Conservation (phyloP, 345 rosid genomes). For the Garcia nutans region DNA sequence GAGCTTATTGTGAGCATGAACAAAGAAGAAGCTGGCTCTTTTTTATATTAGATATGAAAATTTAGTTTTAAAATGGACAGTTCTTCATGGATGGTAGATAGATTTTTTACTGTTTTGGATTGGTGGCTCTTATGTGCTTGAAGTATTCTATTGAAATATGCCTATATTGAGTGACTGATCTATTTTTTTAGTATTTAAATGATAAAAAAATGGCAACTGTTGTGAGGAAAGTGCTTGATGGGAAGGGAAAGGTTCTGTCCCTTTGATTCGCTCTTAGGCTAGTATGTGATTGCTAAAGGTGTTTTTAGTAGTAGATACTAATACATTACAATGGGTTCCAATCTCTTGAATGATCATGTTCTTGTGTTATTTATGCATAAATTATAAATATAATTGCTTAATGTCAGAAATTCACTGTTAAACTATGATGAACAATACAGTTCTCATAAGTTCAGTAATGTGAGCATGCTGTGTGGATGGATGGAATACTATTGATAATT, state of each 20-base stretch:
- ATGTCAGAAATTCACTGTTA: not conserved
- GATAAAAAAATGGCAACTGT: not conserved
- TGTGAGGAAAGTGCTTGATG: too few species aligned
- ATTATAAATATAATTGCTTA: not conserved
- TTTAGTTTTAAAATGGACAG: too few species aligned
- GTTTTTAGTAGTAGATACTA: not conserved
- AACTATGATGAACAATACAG: not conserved
- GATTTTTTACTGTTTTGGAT: not conserved
- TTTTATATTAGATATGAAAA: too few species aligned
- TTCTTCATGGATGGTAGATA: too few species aligned
- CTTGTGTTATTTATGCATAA: not conserved
- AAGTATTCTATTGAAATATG: not conserved
- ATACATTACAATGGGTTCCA: not conserved
- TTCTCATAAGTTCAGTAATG: not conserved
- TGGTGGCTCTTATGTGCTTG: not conserved
- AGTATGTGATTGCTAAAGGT: not conserved
- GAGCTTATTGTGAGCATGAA: too few species aligned
- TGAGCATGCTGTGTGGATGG: conserved; percentile 3
- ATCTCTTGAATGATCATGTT: not conserved
- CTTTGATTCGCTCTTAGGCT: not conserved
- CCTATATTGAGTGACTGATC: not conserved
- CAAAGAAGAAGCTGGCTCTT: too few species aligned
- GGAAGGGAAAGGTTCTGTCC: not conserved
- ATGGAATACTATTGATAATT: not conserved
- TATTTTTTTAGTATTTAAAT: not conserved